Evolutionary conservation across 106 monocot species (phyloP), one percentile per base, ranked within the genome.

Genomic region (Acorus calamus): DNA sequence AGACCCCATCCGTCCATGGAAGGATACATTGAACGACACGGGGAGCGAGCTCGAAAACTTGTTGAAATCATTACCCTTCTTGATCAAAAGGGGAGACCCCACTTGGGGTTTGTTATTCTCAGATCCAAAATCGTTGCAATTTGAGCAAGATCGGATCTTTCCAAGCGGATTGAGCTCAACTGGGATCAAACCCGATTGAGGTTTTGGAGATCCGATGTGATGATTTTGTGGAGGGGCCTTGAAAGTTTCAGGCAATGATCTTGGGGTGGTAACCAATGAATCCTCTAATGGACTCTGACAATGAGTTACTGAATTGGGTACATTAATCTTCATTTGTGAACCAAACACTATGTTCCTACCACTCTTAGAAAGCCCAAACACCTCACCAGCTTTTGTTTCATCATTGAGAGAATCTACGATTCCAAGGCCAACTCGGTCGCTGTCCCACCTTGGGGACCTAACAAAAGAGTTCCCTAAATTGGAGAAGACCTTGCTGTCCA

Each of bases 381-480:
- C 49, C n/a, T 69, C 68, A 61, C 50, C 43, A 7, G 65, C 41
- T 6, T 42, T 47, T 54, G 55, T 63, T 6, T 72, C 72, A 12
- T 73, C 78, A 3, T 42, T 76, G 55, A 83, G 73, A 14, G 81
- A 74, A 63, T 79, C 78, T 9, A 88, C 78, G 49, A 86, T 58
- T 28, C 86, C 76, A 52, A 86, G 79, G 43, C 86, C 86, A 2
- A 86, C 82, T 59, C 59, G 74, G 54, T 64, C 59, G 65, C 66
- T 68, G 59, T 82, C 79, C 81, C 84, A 89, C 60, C 76, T 76
- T 9, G 77, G 80, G 14, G 84, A 75, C 4, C 69, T 63, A 13
- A 61, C 44, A 52, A 58, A 51, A 49, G 74, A 64, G 65, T 53
- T 75, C 11, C 81, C 64, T 2, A 79, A 53, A 52, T 66, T 79